Base-by-base conservation (phyloP, 495 filamentous ascomycete genomes). In the Talaromyces adpressus region DNA sequence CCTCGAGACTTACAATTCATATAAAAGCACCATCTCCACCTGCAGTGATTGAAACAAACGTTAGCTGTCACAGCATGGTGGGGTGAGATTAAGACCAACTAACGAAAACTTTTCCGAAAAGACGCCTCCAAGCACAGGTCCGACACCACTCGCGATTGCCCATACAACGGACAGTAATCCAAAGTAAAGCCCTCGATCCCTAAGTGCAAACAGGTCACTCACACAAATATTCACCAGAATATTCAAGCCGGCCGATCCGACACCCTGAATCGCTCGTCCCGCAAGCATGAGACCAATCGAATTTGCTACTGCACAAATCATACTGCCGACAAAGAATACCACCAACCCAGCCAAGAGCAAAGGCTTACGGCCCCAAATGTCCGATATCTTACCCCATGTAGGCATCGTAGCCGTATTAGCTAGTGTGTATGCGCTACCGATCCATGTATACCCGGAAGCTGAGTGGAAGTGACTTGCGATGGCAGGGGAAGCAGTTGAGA, bases 171-270 rank as follows among this genome's bases (percentile, higher is more conserved):
- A 86, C 62, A 91, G 79, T 45, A 86, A 76, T 5, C 83, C 84
- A 57, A 86, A 82, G 64, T 88, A 88, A 67, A 84, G 75, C 0
- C 84, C 84, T 7, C 86, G 84, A 22, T 86, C 82, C 70, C 85
- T 74, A 79, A 91, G 82, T 63, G 85, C 87, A 74, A 93, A 92
- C 59, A 93, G 69, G 75, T 96, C 92, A 16, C 85, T 85, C 61
- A 96, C 92, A 65, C 82, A 85, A 57, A 95, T 92, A 70, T 94
- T 92, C 27, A 90, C 88, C 68, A 95, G 71, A 22, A 90, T 87
- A 32, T 93, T 80, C 59, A 93, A 81, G 2, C 92, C 92, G 61
- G 91, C 92, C 34, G 89, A 90, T 3, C 92, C 92, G 12, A 89
- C 73, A 57, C 92, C 92, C 71, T 96, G 92, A 52, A 96, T 76